phyloP scores from a whole-genome alignment of 352 stramenopile species.

The Phytophthora brassicae region DNA sequence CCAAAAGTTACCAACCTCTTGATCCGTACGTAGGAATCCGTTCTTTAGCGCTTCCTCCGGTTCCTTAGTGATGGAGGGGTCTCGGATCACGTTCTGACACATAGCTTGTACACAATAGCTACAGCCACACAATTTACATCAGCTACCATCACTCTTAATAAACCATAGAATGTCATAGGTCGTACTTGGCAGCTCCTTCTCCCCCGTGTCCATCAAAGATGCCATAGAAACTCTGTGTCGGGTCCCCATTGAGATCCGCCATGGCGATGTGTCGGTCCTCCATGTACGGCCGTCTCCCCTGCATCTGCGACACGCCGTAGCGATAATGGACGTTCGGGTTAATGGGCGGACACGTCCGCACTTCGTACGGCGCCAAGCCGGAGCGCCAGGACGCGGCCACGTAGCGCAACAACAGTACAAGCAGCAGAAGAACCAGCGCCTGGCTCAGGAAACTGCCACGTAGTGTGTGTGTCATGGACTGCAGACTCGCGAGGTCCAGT shows the following conservation, averaged over 20 bases:
- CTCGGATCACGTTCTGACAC: conserved; percentile 82
- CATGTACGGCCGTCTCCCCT: conserved; percentile 89
- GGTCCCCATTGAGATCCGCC: conserved; percentile 76
- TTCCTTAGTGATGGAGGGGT: conserved; percentile 66
- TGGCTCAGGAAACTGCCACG: conserved; percentile 70
- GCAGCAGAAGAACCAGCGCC: conserved; percentile 55
- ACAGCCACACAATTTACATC: neutral
- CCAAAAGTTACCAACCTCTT: conserved; percentile 47
- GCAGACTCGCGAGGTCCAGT: conserved; percentile 65
- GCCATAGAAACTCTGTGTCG: conserved; percentile 88
- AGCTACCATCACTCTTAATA: conserved; percentile 7
- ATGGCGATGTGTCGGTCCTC: conserved; percentile 87
- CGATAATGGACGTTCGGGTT: conserved; percentile 77
- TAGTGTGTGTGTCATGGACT: conserved; percentile 60
- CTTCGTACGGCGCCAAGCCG: conserved; percentile 59
- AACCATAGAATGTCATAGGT: neutral
- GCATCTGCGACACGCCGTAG: conserved; percentile 84
- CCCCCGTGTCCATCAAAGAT: conserved; percentile 94
- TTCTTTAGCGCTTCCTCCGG: conserved; percentile 72
- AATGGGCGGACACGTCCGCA: conserved; percentile 72
- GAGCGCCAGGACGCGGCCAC: conserved; percentile 60
- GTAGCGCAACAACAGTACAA: conserved; percentile 59
- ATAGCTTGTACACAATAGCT: conserved; percentile 84
- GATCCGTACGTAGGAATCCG: conserved; percentile 76
- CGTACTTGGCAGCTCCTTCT: conserved; percentile 87